Base-by-base conservation (phyloP, 306 rosid genomes). In the Nissolia schottii region DNA sequence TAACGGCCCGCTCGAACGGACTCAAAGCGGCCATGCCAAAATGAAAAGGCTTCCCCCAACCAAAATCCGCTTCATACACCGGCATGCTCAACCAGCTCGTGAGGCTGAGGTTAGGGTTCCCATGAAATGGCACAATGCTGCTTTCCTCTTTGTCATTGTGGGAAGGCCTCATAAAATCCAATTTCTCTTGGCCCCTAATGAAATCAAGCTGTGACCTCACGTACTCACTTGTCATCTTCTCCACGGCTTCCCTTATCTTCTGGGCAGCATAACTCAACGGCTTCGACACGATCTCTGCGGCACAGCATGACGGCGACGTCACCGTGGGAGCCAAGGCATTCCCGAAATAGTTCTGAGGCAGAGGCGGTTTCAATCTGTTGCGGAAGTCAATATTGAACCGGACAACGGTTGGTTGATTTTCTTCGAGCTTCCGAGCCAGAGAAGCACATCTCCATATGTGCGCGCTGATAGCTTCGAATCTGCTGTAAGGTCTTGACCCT, bases 401-500 rank as follows among this genome's bases (percentile, higher is more conserved):
- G 13, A 54, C 58, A 1, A 27, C 6, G 10, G 27, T 64, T 28
- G 22, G 45, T 19, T 75, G 79, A 2, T 53, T 28, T 20, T 34
- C 24, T 6, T 32, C 35, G 16, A 22, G 55, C 18, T 53, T 10
- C 5, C 66, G 79, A 5, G 79, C 73, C 20, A 53, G 64, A 0
- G 66, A 54, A 7, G 28, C 66, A 64, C 49, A 38, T 38, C 35
- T 64, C 79, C 79, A 74, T 53, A 74, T 40, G 19, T 63, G 71
- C 19, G 72, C 79, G 7, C 13, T 6, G 3, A 74, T 51, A 16
- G 23, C 72, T 64, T 74, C 79, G 25, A 3, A 75, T 41, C 58
- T 64, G 31, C 73, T 75, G 40, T 27, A 75, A 4, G 49, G 28
- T 20, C 48, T 75, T 5, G 32, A 28, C 13, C 56, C 18, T 25